Evolutionary conservation across 305 asterid species (phyloP), one percentile per base, ranked within the genome.

Genomic region (Solanum aculeatissimum): DNA sequence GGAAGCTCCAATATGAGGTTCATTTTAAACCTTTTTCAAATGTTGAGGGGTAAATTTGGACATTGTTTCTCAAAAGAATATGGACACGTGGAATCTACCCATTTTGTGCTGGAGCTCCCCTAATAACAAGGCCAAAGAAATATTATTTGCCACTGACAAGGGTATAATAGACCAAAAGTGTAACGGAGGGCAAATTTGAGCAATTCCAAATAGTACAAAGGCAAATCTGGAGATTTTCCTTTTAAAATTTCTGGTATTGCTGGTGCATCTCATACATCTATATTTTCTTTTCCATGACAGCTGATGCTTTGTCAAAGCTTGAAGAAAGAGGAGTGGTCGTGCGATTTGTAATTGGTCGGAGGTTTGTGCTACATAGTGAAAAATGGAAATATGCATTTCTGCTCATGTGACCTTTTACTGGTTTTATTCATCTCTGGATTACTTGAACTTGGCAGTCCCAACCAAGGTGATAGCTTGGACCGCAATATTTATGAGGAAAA

Each of bases 391-490:
- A 27, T 77, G 25, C 72, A 60, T 86, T 77, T 83, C 43, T 85
- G 72, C 87, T 62, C 83, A 80, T 65, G 69, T 77, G 81, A 74
- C 53, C 71, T 55, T 53, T 68, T 77, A 51, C 29, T 51, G 65
- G 82, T 65, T 77, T 51, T 51, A 23, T 10, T 51, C 65, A 77
- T 77, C 65, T 51, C 82, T 82, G 78, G 51, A 49, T 75, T 75
- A 71, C 84, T 86, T 87, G 83, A 51, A 83, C 74, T 80, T 91
- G 89, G 88, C 95, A 97, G 99, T 91, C 93, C 98, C 87, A 97
- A 95, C 65, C 94, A 96, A 53, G 99, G 99, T 86, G 98, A 97
- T 89, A 95, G 96, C 95, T 92, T 97, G 97, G 99, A 97, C 92
- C 98, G 94, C 87, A 89, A 86, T 86, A 94, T 95, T 87, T 97